Conservation (phyloP, 2,329 filamentous ascomycete genomes). For the Beauveria rudraprayagi region DNA sequence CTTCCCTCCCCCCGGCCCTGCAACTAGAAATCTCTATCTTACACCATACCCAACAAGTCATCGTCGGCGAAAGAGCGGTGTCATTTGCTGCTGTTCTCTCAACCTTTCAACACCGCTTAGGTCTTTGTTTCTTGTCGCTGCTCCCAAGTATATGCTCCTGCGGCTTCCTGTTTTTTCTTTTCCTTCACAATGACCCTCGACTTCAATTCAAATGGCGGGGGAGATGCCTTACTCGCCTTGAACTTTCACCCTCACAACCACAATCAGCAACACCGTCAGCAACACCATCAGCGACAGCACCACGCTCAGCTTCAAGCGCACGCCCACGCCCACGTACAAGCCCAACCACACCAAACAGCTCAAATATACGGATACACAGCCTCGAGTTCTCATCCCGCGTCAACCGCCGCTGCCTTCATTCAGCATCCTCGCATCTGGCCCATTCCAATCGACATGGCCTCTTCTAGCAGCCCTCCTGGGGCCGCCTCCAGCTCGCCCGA, state of each 20-base stretch:
- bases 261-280: slow-evolving; percentile 37
- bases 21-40: slow-evolving; percentile 15
- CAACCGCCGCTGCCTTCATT: slow-evolving; percentile 23
- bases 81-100: slow-evolving; percentile 27
- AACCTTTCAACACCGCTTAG: slow-evolving; percentile 25
- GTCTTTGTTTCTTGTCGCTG: slow-evolving; percentile 17
- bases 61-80: slow-evolving; percentile 34
- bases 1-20: slow-evolving; percentile 11
- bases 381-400: not conserved
- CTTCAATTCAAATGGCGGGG: slow-evolving; percentile 47
- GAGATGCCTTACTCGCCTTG: slow-evolving; percentile 54
- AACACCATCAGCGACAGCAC: slow-evolving; percentile 27
- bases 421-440: slow-evolving; percentile 36
- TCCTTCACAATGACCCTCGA: slow-evolving; percentile 47
- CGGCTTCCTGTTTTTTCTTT: slow-evolving; percentile 24
- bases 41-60: slow-evolving; percentile 13
- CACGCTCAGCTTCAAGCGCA: slow-evolving; percentile 8
- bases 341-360: not conserved
- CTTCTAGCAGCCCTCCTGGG: slow-evolving; percentile 32
- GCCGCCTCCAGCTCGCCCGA: slow-evolving; percentile 43
- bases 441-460: slow-evolving; percentile 45
- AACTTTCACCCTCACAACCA: slow-evolving; percentile 52
- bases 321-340: not conserved
- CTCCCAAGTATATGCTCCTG: slow-evolving; percentile 15
- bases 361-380: slow-evolving; percentile 6